A percentile compares a stretch with the other conserved stretches of the same genome.
Conservation (phyloP, 2,329 filamentous ascomycete species). For the Penicillium sp. region DNA sequence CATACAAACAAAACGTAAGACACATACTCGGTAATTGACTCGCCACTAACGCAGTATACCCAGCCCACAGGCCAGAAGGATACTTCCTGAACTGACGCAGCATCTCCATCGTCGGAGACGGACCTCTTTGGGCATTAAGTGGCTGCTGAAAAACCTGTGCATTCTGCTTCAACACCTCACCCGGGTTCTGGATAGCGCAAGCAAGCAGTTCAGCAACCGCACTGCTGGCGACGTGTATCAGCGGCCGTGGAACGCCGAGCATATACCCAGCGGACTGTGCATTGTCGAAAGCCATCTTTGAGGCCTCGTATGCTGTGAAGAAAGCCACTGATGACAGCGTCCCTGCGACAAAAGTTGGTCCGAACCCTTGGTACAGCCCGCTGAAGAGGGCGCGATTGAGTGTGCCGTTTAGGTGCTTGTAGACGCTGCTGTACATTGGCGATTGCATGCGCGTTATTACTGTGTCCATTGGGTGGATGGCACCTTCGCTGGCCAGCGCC, state of each 20-base stretch:
- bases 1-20: slow-evolving; percentile 10
- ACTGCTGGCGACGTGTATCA: slow-evolving; percentile 3
- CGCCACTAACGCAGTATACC: slow-evolving; percentile 4
- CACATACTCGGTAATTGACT: slow-evolving; percentile 9
- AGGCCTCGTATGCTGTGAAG: slow-evolving; percentile 8
- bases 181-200: slow-evolving; percentile 8
- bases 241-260: background rate
- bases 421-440: slow-evolving; percentile 1
- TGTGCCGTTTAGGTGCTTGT: slow-evolving; percentile 6
- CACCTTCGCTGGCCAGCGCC: slow-evolving; percentile 7
- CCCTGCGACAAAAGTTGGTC: slow-evolving; percentile 4
- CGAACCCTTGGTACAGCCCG: slow-evolving; percentile 12
- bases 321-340: slow-evolving; percentile 3
- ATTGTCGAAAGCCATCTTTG: slow-evolving; percentile 4
- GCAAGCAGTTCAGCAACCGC: slow-evolving; percentile 6
- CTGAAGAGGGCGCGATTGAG: slow-evolving; percentile 2
- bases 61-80: slow-evolving; percentile 5
- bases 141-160: slow-evolving; percentile 3
- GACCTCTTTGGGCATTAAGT: background rate
- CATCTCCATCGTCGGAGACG: background rate
- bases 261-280: slow-evolving; percentile 5
- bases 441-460: slow-evolving; percentile 12
- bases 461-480: slow-evolving; percentile 12
- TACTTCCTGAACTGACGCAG: background rate
- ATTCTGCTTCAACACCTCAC: slow-evolving; percentile 12